These are phyloP conservation scores for Talaromyces sp. DNA, from an alignment of 2,329 filamentous ascomycete species.

Conservation along the genomic window DNA sequence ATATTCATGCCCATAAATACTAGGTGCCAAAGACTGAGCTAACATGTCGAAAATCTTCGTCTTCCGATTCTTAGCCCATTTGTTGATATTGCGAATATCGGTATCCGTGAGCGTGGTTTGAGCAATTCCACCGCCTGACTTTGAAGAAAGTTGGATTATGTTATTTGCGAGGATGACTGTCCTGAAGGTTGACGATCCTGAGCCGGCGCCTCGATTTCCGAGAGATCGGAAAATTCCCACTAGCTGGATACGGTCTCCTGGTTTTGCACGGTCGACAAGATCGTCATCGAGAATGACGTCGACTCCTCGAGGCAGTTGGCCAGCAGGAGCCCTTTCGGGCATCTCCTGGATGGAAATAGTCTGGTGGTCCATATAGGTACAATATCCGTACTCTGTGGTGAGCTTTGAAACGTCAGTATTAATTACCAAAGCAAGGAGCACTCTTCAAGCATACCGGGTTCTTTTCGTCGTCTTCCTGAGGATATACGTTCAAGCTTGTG, in stretches of 20 bases:
- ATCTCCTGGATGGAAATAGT: conserved; percentile 98
- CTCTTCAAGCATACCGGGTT: conserved; percentile 56
- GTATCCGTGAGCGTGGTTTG: conserved; percentile 90
- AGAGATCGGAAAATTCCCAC: conserved; percentile 95
- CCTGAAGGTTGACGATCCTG: conserved; percentile 90
- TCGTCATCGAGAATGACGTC: conserved; percentile 97
- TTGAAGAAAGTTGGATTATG: conserved; percentile 87
- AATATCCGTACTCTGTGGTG: conserved; percentile 92
- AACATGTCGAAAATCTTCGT: conserved; percentile 88
- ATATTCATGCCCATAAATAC: conserved; percentile 93
- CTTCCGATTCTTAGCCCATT: conserved; percentile 71
- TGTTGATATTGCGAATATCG: conserved; percentile 98
- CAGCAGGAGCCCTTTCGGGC: conserved; percentile 92
- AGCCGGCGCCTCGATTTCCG: conserved; percentile 86
- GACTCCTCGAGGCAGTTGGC: conserved; percentile 88
- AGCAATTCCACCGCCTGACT: conserved; percentile 89
- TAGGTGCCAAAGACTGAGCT: conserved; percentile 89
- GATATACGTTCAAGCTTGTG: conserved; percentile 86
- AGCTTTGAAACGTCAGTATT: conserved; percentile 41
- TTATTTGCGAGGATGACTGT: conserved; percentile 93
- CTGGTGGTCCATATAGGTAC: conserved; percentile 92
- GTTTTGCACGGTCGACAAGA: conserved; percentile 88
- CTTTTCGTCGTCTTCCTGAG: conserved; percentile 85
- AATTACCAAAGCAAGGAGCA: neutral
- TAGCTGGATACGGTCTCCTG: conserved; percentile 89